A percentile compares a stretch with the other conserved stretches of the same genome.
These are phyloP conservation scores for Zoysia matrella DNA, from an alignment of 202 grass and related monocot genomes.

Conservation along the genomic window DNA sequence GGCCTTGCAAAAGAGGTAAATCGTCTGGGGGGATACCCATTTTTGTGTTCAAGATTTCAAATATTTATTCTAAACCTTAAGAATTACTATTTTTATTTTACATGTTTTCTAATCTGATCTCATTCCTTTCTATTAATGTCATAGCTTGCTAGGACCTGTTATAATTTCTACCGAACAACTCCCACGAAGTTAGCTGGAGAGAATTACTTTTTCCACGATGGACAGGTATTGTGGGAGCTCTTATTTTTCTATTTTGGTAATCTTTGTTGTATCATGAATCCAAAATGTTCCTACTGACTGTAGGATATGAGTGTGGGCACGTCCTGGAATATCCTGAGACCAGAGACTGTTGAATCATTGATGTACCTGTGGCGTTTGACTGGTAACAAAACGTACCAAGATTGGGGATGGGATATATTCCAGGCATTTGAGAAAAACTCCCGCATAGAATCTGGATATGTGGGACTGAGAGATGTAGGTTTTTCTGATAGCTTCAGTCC, in stretches of 20 bases:
- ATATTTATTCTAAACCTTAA: constrained; percentile 11
- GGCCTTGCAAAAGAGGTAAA: constrained; percentile 83
- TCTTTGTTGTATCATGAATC: background rate
- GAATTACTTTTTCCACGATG: constrained; percentile 83
- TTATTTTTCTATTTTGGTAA: constrained; percentile 18
- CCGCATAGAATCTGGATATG: constrained; percentile 91
- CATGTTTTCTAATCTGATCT: constrained; percentile 28
- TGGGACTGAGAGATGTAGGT: constrained; percentile 92
- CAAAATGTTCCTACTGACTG: constrained; percentile 21
- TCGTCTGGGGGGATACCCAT: constrained; percentile 11
- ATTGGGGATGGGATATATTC: constrained; percentile 99
- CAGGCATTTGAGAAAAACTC: constrained; percentile 99
- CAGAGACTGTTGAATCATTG: constrained; percentile 94
- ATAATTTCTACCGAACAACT: constrained; percentile 98
- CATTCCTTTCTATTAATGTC: constrained; percentile 1
- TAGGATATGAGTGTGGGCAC: constrained; percentile 98
- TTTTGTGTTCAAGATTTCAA: constrained; percentile 29
- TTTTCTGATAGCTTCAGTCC: constrained; percentile 23
- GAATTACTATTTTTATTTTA: constrained; percentile 10
- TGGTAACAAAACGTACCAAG: constrained; percentile 97
- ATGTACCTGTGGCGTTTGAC: constrained; percentile 95
- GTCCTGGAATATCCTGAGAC: constrained; percentile 99
- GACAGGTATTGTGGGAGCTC: constrained; percentile 56
- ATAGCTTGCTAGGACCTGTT: constrained; percentile 95
- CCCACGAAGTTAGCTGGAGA: constrained; percentile 96